Evolutionary conservation across 2,329 filamentous ascomycete genomes (phyloP), one percentile per base, ranked within the genome.

Genomic region (Alternaria incomplexa): DNA sequence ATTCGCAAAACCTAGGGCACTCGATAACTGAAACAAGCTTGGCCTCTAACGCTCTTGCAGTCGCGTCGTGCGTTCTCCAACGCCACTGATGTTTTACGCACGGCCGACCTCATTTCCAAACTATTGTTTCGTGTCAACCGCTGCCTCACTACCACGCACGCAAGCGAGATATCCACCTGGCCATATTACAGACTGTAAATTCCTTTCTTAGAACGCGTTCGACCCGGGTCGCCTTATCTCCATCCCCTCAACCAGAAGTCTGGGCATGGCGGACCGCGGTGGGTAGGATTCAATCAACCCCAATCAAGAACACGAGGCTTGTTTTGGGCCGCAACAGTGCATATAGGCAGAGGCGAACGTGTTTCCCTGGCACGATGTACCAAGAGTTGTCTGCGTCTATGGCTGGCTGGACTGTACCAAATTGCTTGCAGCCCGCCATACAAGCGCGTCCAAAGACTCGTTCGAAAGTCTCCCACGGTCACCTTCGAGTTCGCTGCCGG

Each of bases 91-190:
- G 54, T 36, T 54, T 30, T 36, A 47, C 56, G 56, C 61, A 64
- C 64, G 50, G 57, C 47, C 53, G 26, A 43, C 25, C 28, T 30
- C 52, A 43, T 25, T 52, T 54, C 62, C 25, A 64, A 55, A 65
- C 68, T 68, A 70, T 72, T 56, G 73, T 75, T 76, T 76, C 69
- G 72, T 47, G 58, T 69, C 28, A 28, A 30, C 45, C 44, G 28
- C 44, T 50, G 43, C 51, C 23, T 56, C 40, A 53, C 17, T 36
- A 52, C 22, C 22, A 23, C 43, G 44, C 57, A 55, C 23, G 45
- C 48, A 20, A 53, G 54, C 28, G 32, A 58, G 26, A 17, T 30
- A 40, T 43, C 56, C 25, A 48, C 9, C 20, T 46, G 32, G 12
- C 17, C 47, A 51, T 46, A 45, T 47, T 23, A 28, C 56, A 52